Conservation (phyloP, 352 stramenopile genomes). For the Globisporangium rhizosaccharum region DNA sequence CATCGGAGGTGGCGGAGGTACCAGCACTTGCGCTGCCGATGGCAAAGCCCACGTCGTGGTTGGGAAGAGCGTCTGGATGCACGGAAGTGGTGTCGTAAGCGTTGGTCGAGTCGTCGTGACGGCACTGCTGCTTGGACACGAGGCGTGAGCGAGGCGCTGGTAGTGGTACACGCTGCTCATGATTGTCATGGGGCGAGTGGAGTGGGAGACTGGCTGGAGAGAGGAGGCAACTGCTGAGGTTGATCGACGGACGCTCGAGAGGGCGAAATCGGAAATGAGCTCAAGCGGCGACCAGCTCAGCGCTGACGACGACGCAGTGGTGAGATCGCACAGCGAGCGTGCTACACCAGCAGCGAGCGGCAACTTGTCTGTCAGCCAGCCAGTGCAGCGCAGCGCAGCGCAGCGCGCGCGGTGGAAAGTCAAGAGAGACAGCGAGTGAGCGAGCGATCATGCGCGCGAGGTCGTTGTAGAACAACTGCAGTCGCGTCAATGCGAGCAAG, state of each 20-base stretch:
- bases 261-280: slow-evolving; percentile 15
- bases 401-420: neutral
- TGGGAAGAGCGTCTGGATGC: slow-evolving; percentile 13
- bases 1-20: neutral
- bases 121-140: neutral
- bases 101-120: neutral
- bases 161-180: slow-evolving; percentile 5
- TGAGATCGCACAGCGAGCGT: too few relatives aligned
- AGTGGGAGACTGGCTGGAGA: neutral
- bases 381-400: too few relatives aligned
- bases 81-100: neutral
- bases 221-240: slow-evolving; percentile 11
- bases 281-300: neutral
- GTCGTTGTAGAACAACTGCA: neutral
- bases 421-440: neutral
- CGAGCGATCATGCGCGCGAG: neutral
- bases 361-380: neutral
- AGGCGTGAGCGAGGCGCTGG: slow-evolving; percentile 1
- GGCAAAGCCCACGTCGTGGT: neutral
- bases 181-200: slow-evolving; percentile 2
- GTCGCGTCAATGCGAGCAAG: neutral
- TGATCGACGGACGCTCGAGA: slow-evolving; percentile 11
- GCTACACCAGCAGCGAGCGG: neutral
- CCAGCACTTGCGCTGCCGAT: neutral
- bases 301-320: too few relatives aligned